Evolutionary conservation across 108 stramenopile genomes (phyloP).

Genomic region (Stephanodiscus triporus): DNA sequence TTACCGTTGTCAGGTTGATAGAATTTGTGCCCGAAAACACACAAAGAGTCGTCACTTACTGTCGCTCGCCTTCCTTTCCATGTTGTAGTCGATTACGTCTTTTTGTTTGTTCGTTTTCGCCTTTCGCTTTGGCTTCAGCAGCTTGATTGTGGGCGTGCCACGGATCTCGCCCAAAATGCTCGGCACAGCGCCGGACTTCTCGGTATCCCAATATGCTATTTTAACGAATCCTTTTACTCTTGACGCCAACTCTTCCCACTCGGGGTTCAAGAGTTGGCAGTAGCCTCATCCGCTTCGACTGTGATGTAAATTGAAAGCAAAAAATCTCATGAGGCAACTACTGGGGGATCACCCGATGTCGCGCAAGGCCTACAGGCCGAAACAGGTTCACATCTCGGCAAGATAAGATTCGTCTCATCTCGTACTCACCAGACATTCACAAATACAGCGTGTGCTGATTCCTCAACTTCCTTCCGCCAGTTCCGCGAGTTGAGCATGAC

Average conservation of each 20-base stretch:
- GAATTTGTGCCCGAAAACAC: background rate
- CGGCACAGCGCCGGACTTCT: conserved; percentile 55
- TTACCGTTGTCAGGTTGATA: background rate
- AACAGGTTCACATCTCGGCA: background rate
- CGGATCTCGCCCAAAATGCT: conserved; percentile 59
- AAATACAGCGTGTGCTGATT: conserved; percentile 64
- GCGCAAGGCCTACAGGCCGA: no score
- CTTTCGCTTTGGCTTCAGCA: conserved; percentile 64
- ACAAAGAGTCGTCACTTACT: conserved; percentile 8
- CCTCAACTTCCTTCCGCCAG: conserved; percentile 64
- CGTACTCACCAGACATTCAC: conserved; percentile 61
- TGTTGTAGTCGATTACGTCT: conserved; percentile 64
- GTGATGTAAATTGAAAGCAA: background rate
- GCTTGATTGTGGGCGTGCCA: conserved; percentile 68
- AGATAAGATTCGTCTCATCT: background rate
- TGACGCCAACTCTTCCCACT: conserved; percentile 75
- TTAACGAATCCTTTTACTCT: conserved; percentile 59
- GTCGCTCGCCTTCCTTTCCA: conserved; percentile 63
- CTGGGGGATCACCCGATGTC: no score
- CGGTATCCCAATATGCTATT: conserved; percentile 77
- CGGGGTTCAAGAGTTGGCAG: conserved; percentile 70
- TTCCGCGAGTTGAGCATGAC: conserved; percentile 58
- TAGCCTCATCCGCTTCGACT: conserved; percentile 73
- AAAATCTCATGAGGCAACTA: background rate
- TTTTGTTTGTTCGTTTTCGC: conserved; percentile 59